These are phyloP conservation scores for Dissoconium aciculare DNA, from an alignment of 2,329 filamentous ascomycete species.

Conservation along the genomic window DNA sequence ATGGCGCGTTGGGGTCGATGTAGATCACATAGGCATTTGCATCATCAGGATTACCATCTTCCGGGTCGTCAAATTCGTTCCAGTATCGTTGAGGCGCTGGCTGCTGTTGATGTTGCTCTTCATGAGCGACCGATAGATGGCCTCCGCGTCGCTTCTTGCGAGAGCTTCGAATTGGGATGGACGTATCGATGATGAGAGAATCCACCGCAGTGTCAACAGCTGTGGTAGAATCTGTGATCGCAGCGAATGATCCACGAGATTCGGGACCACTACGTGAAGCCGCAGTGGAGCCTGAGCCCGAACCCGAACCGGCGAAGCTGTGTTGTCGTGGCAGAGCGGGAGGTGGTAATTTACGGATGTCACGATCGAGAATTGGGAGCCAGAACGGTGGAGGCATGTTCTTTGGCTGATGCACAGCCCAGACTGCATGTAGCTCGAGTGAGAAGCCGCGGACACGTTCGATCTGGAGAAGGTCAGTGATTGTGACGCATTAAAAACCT, in stretches of 20 bases:
- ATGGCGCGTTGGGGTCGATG: slow-evolving; percentile 52
- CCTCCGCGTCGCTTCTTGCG: slow-evolving; percentile 28
- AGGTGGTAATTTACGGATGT: slow-evolving; percentile 39
- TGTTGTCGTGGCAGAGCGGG: slow-evolving; percentile 18
- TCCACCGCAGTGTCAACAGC: slow-evolving; percentile 20
- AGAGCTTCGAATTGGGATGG: slow-evolving; percentile 29
- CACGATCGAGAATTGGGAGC: slow-evolving; percentile 33
- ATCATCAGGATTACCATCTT: slow-evolving; percentile 44
- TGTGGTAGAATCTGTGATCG: slow-evolving; percentile 21
- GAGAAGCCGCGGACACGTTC: slow-evolving; percentile 41
- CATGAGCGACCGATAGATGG: slow-evolving; percentile 13
- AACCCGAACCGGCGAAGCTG: slow-evolving; percentile 11
- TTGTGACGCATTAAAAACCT: too few relatives aligned
- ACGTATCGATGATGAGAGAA: slow-evolving; percentile 25
- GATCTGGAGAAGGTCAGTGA: slow-evolving; percentile 17
- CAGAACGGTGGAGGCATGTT: slow-evolving; percentile 35
- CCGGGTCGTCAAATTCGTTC: slow-evolving; percentile 78
- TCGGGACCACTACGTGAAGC: too few relatives aligned
- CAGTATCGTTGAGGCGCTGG: slow-evolving; percentile 43
- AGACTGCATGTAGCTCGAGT: slow-evolving; percentile 38
- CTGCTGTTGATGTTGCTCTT: slow-evolving; percentile 2
- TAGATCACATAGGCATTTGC: slow-evolving; percentile 55
- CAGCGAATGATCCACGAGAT: slow-evolving; percentile 26
- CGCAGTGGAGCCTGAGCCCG: too few relatives aligned
- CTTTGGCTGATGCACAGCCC: slow-evolving; percentile 31